Evolutionary conservation across 352 stramenopile genomes (phyloP), one percentile per base, ranked within the genome.

Genomic region (Globisporangium apiculatum): DNA sequence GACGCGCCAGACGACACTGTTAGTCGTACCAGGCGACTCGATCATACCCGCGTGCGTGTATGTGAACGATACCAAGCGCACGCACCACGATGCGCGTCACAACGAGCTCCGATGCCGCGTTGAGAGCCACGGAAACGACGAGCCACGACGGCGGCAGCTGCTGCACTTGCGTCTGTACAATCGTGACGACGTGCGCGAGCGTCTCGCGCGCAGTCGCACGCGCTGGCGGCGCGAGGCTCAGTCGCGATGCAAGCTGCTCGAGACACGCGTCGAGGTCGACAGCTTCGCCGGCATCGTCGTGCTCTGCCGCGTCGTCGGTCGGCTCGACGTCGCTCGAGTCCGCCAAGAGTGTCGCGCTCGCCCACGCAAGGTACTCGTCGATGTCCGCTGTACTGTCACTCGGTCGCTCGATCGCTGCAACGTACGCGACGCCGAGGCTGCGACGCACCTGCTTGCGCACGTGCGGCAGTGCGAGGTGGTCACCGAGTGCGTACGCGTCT

Each of bases 401-500:
- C 46, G 55, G 63, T 51, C 68, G 55, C 59, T 49, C 45, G 45
- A 49, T 15, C 15, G 45, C 45, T 35, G 72, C 57, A 18, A 83
- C 55, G 53, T 84, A 91, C 1, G 75, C 72, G 46, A 68, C 67
- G 7, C 75, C 81, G 37, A 87, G 63, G 11, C 67, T 67, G 38
- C 60, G 57, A 3, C 75, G 70, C 7, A 89, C 53, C 49, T 75
- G 54, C 58, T 82, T 72, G 35, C 58, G 76, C 55, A 89, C 12
- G 51, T 87, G 54, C 7, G 69, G 49, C 15, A 91, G 67, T 6
- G 67, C 67, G 36, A 89, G 55, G 48, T 64, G 54, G 37, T 83
- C 60, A 52, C 75, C 77, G 3, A 71, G 59, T 24, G 55, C 43
- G 58, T 71, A 76, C 3, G 75, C 69, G 42, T 88, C 68, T 57